phyloP scores from a whole-genome alignment of 1,284 basidiomycete genomes.

The Moniliella sp. region DNA sequence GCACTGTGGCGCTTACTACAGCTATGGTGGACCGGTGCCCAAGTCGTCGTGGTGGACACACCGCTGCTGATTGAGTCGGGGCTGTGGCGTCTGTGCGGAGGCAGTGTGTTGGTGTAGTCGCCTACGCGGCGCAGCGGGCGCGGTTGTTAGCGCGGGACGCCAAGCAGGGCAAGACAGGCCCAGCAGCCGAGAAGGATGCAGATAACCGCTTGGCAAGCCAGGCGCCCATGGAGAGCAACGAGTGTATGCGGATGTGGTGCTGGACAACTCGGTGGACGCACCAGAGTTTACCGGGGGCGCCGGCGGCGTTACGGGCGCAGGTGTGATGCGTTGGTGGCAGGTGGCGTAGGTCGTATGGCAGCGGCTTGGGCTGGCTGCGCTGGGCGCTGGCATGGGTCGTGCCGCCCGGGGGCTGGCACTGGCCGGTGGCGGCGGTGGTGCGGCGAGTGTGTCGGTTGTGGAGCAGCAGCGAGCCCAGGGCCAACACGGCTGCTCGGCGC shows the following conservation, averaged over 20 bases:
- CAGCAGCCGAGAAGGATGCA: constrained; percentile 41
- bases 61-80: constrained; percentile 80
- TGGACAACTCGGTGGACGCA: constrained; percentile 94
- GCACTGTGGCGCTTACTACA: constrained; percentile 52
- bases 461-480: too few relatives aligned
- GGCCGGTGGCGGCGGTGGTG: too few relatives aligned
- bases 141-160: constrained; percentile 26
- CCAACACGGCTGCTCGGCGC: too few relatives aligned
- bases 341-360: too few relatives aligned
- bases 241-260: constrained; percentile 61
- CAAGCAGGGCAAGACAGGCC: too few relatives aligned
- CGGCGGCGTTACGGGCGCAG: too few relatives aligned
- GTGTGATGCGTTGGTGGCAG: too few relatives aligned
- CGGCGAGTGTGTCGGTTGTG: too few relatives aligned
- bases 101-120: constrained; percentile 67
- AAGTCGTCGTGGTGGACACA: constrained; percentile 65
- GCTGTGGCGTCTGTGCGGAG: constrained; percentile 62
- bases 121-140: constrained; percentile 13
- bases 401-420: too few relatives aligned
- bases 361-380: too few relatives aligned
- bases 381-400: too few relatives aligned
- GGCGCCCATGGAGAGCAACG: constrained; percentile 55
- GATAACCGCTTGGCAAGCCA: constrained; percentile 56
- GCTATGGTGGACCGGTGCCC: constrained; percentile 57
- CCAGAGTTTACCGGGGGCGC: too few relatives aligned